Conservation (phyloP, 129 eudicot genomes). For the Escallonia rubra region DNA sequence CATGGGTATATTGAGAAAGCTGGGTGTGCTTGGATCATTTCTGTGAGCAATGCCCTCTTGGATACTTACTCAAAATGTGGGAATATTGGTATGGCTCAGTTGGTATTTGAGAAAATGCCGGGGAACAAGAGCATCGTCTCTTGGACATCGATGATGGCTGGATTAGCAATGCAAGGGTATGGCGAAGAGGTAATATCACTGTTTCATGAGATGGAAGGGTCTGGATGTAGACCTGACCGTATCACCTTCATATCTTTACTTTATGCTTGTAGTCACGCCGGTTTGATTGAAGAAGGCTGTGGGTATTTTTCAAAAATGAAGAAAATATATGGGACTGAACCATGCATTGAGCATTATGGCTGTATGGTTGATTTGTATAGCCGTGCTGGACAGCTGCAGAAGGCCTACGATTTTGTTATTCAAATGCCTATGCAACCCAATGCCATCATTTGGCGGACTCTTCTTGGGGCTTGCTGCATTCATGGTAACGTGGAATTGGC, state of each 20-base stretch:
- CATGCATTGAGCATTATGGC: slow-evolving; percentile 33
- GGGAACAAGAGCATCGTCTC: slow-evolving; percentile 31
- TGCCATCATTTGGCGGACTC: slow-evolving; percentile 39
- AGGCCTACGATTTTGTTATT: slow-evolving; percentile 27
- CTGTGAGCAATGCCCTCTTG: slow-evolving; percentile 30
- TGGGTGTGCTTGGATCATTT: slow-evolving; percentile 18
- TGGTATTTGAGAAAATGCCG: slow-evolving; percentile 32
- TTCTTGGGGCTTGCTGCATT: slow-evolving; percentile 45
- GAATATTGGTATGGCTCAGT: slow-evolving; percentile 28
- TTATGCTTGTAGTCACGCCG: slow-evolving; percentile 43
- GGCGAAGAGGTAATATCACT: slow-evolving; percentile 28
- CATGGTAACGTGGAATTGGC: slow-evolving; percentile 31
- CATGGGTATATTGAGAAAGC: slow-evolving; percentile 29
- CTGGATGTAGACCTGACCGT: slow-evolving; percentile 32
- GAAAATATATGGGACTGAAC: slow-evolving; percentile 19
- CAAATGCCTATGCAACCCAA: slow-evolving; percentile 35
- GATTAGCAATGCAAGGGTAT: slow-evolving; percentile 44
- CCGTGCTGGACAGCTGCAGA: slow-evolving; percentile 34
- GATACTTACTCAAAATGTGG: slow-evolving; percentile 38
- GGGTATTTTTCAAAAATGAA: slow-evolving; percentile 27
- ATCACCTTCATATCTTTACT: slow-evolving; percentile 30
- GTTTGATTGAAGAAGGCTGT: slow-evolving; percentile 24
- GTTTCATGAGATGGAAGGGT: slow-evolving; percentile 31
- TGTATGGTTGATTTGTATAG: slow-evolving; percentile 45
- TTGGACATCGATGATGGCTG: slow-evolving; percentile 49